Base-by-base conservation (phyloP, 192 early-diverging fungal genomes). In the Diversispora epigaea region DNA sequence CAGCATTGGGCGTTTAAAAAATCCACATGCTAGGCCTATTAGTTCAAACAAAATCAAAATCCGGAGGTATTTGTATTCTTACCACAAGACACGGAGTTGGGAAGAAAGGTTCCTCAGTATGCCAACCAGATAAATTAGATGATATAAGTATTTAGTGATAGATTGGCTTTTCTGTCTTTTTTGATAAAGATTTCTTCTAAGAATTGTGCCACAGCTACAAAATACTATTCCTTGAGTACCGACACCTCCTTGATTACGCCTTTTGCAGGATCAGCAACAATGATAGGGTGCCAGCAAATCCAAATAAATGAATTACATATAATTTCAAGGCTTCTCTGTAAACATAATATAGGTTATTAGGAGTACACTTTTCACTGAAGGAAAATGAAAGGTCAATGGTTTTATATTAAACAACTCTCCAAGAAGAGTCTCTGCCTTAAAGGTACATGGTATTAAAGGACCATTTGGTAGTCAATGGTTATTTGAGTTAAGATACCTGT, bases 171-270 rank as follows among this genome's bases (percentile, higher is more conserved):
- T 25, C 22, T 58, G 8, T 49, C 12, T 49, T 58, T 58, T 58
- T 32, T 58, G 22, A 58, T 58, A 58, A 58, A 49, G 47, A 49
- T 49, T 49, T 49, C 47, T 58, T n/a, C n/a, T n/a, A 58, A 58
- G 57, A 0, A 21, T 17, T 58, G 21, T 58, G n/a, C 57, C 57
- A 32, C 57, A 21, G 56, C 22, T 4, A 21, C 56, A 58, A 21
- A 58, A 3, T 58, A 58, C 22, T 22, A 22, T 58, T 58, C 21
- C 21, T 58, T 22, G 17, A 21, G 57, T 58, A 19, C 22, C 7
- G 56, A 58, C 21, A 22, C 21, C 21, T 58, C 9, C 17, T 58
- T 58, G 57, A 58, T 19, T 58, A 58, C 22, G 22, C 57, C 22
- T 58, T 58, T 21, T 58, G 57, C 57, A 9, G 21, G 21, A 21